Conservation (phyloP, 2,329 filamentous ascomycete genomes). For the Ophiostoma australiae region DNA sequence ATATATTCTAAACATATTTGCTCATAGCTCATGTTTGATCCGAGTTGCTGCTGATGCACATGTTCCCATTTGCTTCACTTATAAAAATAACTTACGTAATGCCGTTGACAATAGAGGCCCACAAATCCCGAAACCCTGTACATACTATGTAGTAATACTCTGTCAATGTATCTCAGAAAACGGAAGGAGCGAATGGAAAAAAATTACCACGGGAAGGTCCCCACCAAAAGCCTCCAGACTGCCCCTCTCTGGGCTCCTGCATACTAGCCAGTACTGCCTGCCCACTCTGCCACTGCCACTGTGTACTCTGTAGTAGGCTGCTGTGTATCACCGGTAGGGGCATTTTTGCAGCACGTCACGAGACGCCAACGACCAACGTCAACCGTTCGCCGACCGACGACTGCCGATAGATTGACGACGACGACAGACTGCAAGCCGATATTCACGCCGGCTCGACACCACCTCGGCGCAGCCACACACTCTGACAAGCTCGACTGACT, state of each 20-base stretch:
- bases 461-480: background rate
- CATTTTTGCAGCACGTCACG: constrained; percentile 13
- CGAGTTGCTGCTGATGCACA: background rate
- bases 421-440: background rate
- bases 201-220: constrained; percentile 11
- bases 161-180: constrained; percentile 4
- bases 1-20: too few species aligned
- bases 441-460: background rate
- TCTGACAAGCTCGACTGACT: background rate
- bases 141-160: too few species aligned
- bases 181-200: constrained; percentile 13
- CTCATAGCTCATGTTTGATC: background rate
- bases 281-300: background rate
- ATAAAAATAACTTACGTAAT: background rate
- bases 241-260: constrained; percentile 5
- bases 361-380: constrained; percentile 6
- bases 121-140: background rate
- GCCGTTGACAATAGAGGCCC: background rate
- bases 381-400: background rate
- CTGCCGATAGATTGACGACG: background rate
- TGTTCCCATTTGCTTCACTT: background rate
- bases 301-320: background rate
- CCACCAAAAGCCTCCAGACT: constrained; percentile 14
- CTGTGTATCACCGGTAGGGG: constrained; percentile 8
- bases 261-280: too few species aligned